Base-by-base conservation (phyloP, 768 basidiomycete species). In the Clavaria fumosa region DNA sequence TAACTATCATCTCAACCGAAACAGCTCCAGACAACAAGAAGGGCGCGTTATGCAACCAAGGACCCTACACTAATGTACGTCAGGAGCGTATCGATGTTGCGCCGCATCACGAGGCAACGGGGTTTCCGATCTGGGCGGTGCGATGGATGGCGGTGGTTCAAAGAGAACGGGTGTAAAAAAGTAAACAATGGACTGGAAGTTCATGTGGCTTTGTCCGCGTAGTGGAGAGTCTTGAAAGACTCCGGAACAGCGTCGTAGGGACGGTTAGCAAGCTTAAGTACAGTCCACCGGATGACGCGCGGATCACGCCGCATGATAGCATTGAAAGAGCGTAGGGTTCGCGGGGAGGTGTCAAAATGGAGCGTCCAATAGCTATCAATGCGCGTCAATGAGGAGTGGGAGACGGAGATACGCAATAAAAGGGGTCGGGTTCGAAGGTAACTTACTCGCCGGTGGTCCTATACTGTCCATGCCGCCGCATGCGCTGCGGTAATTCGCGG, bases 261-360 rank as follows among this genome's bases (percentile, higher is more conserved):
- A 9, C 14, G 9, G 9, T 28, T 14, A 9, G 9, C 26, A 28
- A 41, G 24, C 21, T 41, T 41, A n/a, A 41, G 27, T 14, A 21
- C 37, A 19, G 40, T 30, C 26, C 23, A 35, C 3, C 85, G 70
- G 38, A 93, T 61, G 10, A 93, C 83, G 22, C 79, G 72, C 7
- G 85, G 85, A 50, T 93, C 89, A 37, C 66, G 65, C 5, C 78
- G 72, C 54, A 91, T 68, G 39, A 79, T 63, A 6, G 61, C 56
- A 46, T 75, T 73, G n/a, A 93, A 62, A 1, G 67, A 61, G 4
- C 63, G 60, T 34, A 91, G 62, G 0, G 72, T 75, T 26, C 63
- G 62, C 7, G 88, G 88, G 6, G 80, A 79, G 3, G 83, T 72
- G 62, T 93, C 89, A 53, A 90, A 93, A 51, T 85, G 72, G 63